phyloP scores from a whole-genome alignment of 2,329 filamentous ascomycete species.

The Clonostachys rosea region DNA sequence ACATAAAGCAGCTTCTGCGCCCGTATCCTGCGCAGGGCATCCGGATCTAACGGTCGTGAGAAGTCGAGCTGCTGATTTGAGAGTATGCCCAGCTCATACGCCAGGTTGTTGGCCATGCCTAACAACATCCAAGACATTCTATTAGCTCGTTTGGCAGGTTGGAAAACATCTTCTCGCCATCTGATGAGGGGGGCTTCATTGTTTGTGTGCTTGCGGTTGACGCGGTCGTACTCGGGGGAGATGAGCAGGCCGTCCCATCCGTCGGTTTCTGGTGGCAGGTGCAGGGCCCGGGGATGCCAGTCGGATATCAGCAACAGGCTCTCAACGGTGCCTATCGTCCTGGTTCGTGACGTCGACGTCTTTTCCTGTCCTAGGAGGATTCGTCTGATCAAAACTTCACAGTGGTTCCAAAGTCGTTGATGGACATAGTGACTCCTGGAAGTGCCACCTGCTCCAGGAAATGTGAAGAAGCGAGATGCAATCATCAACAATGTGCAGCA shows the following conservation, averaged over 20 bases:
- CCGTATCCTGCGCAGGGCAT: slow-evolving; percentile 1
- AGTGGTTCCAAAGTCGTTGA: slow-evolving; percentile 11
- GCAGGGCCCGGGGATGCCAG: slow-evolving; percentile 12
- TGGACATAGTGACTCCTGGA: slow-evolving; percentile 11
- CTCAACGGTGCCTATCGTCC: slow-evolving; percentile 10
- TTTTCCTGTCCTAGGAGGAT: slow-evolving; percentile 12
- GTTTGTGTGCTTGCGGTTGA: slow-evolving; percentile 8
- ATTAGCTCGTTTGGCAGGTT: slow-evolving; percentile 13
- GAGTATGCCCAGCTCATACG: slow-evolving; percentile 12
- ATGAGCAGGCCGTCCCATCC: slow-evolving; percentile 12
- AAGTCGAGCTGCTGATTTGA: background rate
- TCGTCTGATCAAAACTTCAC: slow-evolving; percentile 10
- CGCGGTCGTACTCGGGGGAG: slow-evolving; percentile 10
- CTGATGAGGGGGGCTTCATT: slow-evolving; percentile 12
- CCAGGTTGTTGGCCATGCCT: slow-evolving; percentile 10
- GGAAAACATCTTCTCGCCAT: slow-evolving; percentile 15
- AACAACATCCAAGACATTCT: slow-evolving; percentile 19
- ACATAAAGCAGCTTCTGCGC: slow-evolving; percentile 10
- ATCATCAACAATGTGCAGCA: slow-evolving; percentile 13
- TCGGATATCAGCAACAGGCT: slow-evolving; percentile 13
- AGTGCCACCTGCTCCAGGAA: slow-evolving; percentile 10
- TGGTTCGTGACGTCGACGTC: slow-evolving; percentile 10
- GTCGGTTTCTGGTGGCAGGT: slow-evolving; percentile 13
- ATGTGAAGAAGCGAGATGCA: slow-evolving; percentile 11
- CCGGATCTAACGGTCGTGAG: background rate